Evolutionary conservation across 768 basidiomycete genomes (phyloP).

Genomic region (Cubamyces lactineus): DNA sequence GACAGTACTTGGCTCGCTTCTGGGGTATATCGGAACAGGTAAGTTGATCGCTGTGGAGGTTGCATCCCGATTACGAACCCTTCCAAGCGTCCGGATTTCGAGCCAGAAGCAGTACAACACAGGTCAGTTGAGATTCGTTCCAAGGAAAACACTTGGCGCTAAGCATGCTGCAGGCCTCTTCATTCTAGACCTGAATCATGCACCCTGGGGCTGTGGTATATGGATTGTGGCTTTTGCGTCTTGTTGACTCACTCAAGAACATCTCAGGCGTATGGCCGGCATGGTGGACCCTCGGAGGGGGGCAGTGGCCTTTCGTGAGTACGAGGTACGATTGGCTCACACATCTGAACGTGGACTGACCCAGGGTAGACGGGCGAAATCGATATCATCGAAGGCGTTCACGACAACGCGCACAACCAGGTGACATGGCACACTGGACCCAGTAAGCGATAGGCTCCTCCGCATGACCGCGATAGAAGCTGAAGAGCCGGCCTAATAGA

Average conservation of each 20-base stretch:
- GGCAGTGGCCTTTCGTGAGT: slow-evolving; percentile 66
- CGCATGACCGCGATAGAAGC: background rate
- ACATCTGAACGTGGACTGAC: background rate
- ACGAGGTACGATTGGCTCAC: slow-evolving; percentile 16
- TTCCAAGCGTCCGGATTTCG: slow-evolving; percentile 73
- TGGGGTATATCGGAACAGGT: slow-evolving; percentile 69
- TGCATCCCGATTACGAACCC: background rate
- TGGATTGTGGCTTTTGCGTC: slow-evolving; percentile 12
- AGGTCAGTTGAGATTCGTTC: slow-evolving; percentile 32
- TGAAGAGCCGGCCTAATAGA: slow-evolving; percentile 39
- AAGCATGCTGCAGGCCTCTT: slow-evolving; percentile 53
- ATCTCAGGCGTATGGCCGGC: slow-evolving; percentile 77
- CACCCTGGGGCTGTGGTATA: slow-evolving; percentile 89
- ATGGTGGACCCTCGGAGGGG: slow-evolving; percentile 71
- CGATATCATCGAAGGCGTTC: slow-evolving; percentile 84
- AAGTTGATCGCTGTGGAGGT: background rate
- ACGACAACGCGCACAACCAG: slow-evolving; percentile 84
- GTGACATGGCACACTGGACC: slow-evolving; percentile 79
- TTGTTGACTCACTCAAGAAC: background rate
- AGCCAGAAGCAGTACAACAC: slow-evolving; percentile 66
- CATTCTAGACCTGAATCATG: slow-evolving; percentile 79
- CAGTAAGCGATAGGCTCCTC: slow-evolving; percentile 42
- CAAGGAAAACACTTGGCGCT: background rate
- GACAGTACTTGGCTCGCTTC: slow-evolving; percentile 56
- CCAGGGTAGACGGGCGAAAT: slow-evolving; percentile 68